These are phyloP conservation scores for Kwoniella dendrophila DNA, from an alignment of 768 basidiomycete species.

Conservation along the genomic window DNA sequence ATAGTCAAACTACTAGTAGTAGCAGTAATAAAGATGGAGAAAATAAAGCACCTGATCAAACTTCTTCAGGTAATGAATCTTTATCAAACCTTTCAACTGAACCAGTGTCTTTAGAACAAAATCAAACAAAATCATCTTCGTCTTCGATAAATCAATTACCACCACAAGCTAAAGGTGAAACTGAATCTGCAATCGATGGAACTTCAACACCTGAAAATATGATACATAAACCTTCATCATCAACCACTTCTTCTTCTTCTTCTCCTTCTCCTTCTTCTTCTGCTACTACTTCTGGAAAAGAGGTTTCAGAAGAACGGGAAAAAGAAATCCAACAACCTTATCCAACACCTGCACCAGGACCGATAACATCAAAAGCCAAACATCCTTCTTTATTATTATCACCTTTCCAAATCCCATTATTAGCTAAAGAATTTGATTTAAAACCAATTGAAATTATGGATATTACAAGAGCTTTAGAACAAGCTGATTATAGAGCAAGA, in stretches of 20 bases:
- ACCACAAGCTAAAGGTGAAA: slow-evolving; percentile 34
- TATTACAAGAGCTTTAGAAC: slow-evolving; percentile 54
- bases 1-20: slow-evolving; percentile 14
- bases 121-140: not conserved
- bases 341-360: slow-evolving; percentile 17
- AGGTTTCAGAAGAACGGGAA: not conserved
- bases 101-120: not conserved
- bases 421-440: slow-evolving; percentile 47
- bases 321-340: slow-evolving; percentile 11
- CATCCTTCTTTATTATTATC: slow-evolving; percentile 42
- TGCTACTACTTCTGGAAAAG: too few relatives aligned
- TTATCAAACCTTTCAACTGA: not conserved
- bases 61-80: slow-evolving; percentile 13
- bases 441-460: slow-evolving; percentile 52
- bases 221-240: slow-evolving; percentile 21
- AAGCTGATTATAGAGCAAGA: slow-evolving; percentile 47
- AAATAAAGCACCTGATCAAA: slow-evolving; percentile 39
- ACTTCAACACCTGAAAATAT: slow-evolving; percentile 38
- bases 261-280: too few relatives aligned
- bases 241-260: too few relatives aligned
- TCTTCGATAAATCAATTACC: slow-evolving; percentile 8
- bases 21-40: not conserved
- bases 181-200: slow-evolving; percentile 32
- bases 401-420: slow-evolving; percentile 31
- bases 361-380: slow-evolving; percentile 19